phyloP scores from a whole-genome alignment of 1,284 basidiomycete species.

The Leccinum griseonigrum region DNA sequence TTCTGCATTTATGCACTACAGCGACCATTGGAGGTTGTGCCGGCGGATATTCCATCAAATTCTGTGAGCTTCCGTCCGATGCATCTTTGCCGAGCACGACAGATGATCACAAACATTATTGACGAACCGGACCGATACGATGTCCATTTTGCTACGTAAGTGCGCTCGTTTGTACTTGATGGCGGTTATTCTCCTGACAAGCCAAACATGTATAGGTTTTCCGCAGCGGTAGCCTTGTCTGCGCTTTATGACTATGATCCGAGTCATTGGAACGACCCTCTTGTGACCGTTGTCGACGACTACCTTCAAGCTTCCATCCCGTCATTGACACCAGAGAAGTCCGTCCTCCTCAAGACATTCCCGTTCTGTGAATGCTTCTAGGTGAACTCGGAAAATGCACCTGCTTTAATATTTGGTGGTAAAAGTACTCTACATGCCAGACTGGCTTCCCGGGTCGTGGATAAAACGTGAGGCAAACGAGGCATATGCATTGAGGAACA shows the following conservation, averaged over 20 bases:
- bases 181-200: not conserved
- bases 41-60: not conserved
- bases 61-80: not conserved
- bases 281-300: constrained; percentile 7
- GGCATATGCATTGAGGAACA: not conserved
- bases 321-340: not conserved
- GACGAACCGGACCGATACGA: not conserved
- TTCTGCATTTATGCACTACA: not conserved
- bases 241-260: constrained; percentile 19
- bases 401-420: not conserved
- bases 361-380: constrained; percentile 18
- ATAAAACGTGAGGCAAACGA: constrained; percentile 7
- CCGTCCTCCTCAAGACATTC: constrained; percentile 10
- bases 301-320: not conserved
- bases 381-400: not conserved
- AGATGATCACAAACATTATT: not conserved
- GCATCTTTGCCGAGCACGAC: not conserved
- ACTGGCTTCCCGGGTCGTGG: constrained; percentile 17
- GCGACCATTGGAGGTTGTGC: not conserved
- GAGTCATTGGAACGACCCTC: constrained; percentile 10
- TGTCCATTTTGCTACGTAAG: not conserved
- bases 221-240: constrained; percentile 14
- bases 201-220: constrained; percentile 1
- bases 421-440: constrained; percentile 17
- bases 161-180: not conserved